Conservation (phyloP, 257 asterid species). For the Capsicum pubescens region DNA sequence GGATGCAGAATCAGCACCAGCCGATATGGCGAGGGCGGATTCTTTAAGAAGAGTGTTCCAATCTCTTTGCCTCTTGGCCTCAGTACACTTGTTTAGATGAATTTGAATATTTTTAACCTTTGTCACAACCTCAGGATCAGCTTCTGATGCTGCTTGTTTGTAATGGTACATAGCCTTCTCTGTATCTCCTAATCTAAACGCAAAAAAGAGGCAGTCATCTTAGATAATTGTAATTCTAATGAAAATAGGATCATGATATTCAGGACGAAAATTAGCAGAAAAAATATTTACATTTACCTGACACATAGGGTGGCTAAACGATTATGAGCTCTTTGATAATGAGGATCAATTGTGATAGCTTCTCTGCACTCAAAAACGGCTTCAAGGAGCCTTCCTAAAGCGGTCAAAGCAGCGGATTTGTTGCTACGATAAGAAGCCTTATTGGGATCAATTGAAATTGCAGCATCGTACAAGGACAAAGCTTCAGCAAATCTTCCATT, state of each 20-base stretch:
- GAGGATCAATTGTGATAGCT: slow-evolving; percentile 78
- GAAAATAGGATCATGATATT: neutral
- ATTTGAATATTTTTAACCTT: slow-evolving; percentile 57
- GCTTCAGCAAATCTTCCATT: slow-evolving; percentile 96
- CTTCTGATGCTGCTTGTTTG: slow-evolving; percentile 74
- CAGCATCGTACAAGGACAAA: slow-evolving; percentile 84
- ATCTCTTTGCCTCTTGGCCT: slow-evolving; percentile 65
- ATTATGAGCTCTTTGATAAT: slow-evolving; percentile 82
- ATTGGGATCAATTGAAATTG: slow-evolving; percentile 83
- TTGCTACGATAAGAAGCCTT: slow-evolving; percentile 97
- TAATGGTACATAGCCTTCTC: slow-evolving; percentile 72
- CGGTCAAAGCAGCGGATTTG: slow-evolving; percentile 93
- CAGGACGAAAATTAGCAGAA: neutral
- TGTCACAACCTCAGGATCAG: slow-evolving; percentile 70
- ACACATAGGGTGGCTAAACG: slow-evolving; percentile 70
- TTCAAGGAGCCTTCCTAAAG: slow-evolving; percentile 86
- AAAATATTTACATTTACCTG: slow-evolving; percentile 45
- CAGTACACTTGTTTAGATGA: slow-evolving; percentile 62
- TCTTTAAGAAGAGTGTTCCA: slow-evolving; percentile 68
- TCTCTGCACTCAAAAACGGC: slow-evolving; percentile 90
- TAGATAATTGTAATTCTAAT: neutral
- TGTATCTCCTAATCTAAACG: slow-evolving; percentile 71
- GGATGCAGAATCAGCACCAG: slow-evolving; percentile 89
- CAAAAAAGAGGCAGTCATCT: neutral
- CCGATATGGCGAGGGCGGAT: slow-evolving; percentile 55